phyloP scores from a whole-genome alignment of 352 stramenopile species.

The Phytophthora colocasiae region DNA sequence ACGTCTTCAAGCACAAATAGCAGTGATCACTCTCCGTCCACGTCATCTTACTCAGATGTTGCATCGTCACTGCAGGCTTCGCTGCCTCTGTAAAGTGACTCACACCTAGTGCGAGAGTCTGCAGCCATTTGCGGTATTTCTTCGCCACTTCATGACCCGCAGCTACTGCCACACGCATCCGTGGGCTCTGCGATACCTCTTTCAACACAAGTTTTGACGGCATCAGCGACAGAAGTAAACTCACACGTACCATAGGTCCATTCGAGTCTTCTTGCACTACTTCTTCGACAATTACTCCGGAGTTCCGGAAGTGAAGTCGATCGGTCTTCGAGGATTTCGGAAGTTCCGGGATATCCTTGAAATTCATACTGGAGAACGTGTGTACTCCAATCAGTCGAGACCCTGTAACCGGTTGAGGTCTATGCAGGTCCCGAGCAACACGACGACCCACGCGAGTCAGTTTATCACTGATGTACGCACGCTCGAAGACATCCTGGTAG shows the following conservation, averaged over 20 bases:
- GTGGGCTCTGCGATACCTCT: slow-evolving; percentile 39
- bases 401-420: slow-evolving; percentile 15
- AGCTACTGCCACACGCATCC: slow-evolving; percentile 39
- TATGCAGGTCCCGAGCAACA: slow-evolving; percentile 23
- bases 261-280: slow-evolving; percentile 29
- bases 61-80: slow-evolving; percentile 29
- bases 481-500: slow-evolving; percentile 73
- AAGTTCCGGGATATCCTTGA: slow-evolving; percentile 64
- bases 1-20: slow-evolving; percentile 65
- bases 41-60: slow-evolving; percentile 37
- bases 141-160: slow-evolving; percentile 37
- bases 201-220: slow-evolving; percentile 54
- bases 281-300: slow-evolving; percentile 62
- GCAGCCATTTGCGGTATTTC: slow-evolving; percentile 70
- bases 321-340: slow-evolving; percentile 54
- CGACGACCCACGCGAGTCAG: slow-evolving; percentile 37
- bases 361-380: slow-evolving; percentile 69
- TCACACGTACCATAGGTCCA: slow-evolving; percentile 52
- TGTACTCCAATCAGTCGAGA: slow-evolving; percentile 59
- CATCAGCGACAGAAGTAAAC: slow-evolving; percentile 64
- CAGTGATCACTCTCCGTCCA: slow-evolving; percentile 69
- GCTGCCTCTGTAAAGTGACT: slow-evolving; percentile 45
- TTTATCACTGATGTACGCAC: slow-evolving; percentile 34
- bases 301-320: slow-evolving; percentile 65
- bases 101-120: slow-evolving; percentile 48